phyloP scores from a whole-genome alignment of 805 yeast genomes.

The Candida dendrica region DNA sequence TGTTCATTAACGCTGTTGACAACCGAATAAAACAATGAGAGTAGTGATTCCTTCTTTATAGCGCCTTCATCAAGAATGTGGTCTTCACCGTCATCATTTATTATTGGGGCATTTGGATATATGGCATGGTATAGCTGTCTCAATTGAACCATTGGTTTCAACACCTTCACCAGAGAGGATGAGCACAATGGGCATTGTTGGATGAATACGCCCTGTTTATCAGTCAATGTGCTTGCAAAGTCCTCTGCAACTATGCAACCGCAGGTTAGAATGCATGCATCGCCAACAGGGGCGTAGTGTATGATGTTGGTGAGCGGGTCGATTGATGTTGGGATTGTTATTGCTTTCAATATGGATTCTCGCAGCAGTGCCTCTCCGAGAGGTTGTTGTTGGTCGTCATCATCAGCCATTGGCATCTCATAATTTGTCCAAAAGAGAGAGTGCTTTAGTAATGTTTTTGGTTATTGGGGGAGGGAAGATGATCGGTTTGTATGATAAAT shows the following conservation, averaged over 20 bases:
- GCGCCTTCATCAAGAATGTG: neutral
- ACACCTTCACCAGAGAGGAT: neutral
- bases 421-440: no score
- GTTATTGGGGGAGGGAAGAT: no score
- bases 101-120: neutral
- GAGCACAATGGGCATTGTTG: neutral
- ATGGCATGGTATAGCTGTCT: neutral
- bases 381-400: no score
- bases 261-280: conserved; percentile 28
- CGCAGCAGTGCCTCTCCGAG: no score
- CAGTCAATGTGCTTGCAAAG: conserved; percentile 13
- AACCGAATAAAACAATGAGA: conserved; percentile 26
- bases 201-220: neutral
- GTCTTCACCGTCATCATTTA: neutral
- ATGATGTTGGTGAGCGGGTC: neutral
- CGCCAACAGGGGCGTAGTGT: conserved; percentile 7
- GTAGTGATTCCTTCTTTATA: conserved; percentile 20
- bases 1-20: conserved; percentile 15
- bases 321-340: neutral
- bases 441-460: no score
- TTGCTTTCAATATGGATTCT: no score
- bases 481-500: no score
- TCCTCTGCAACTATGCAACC: conserved; percentile 33
- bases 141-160: neutral
- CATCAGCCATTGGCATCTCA: no score